These are phyloP conservation scores for Musa itinerans DNA, from an alignment of 176 grass and related monocot species.

Conservation along the genomic window DNA sequence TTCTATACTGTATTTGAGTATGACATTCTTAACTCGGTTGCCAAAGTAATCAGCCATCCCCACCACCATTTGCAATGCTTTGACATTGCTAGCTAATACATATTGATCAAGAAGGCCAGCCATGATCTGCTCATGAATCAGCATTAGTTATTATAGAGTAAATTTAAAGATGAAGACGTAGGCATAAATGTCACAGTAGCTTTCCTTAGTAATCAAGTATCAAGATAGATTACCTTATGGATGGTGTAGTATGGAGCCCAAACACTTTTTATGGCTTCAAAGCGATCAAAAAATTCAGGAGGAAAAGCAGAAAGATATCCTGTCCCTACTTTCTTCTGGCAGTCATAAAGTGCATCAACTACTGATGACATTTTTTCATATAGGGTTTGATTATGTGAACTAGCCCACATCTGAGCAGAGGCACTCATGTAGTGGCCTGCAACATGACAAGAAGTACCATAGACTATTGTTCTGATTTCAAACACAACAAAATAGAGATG, in stretches of 20 bases:
- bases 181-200: not conserved
- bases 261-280: slow-evolving; percentile 66
- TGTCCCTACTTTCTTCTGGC: slow-evolving; percentile 55
- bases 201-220: not conserved
- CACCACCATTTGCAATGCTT: slow-evolving; percentile 53
- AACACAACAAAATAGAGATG: not conserved
- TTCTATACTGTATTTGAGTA: slow-evolving; percentile 69
- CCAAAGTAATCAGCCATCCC: slow-evolving; percentile 85
- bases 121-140: slow-evolving; percentile 59
- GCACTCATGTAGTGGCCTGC: slow-evolving; percentile 94
- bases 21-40: slow-evolving; percentile 52
- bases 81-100: slow-evolving; percentile 43
- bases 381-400: slow-evolving; percentile 64
- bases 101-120: slow-evolving; percentile 83
- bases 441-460: not conserved
- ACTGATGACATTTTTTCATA: slow-evolving; percentile 54
- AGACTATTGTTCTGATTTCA: not conserved
- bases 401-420: slow-evolving; percentile 78
- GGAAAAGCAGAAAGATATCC: slow-evolving; percentile 98
- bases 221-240: slow-evolving; percentile 45
- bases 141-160: not conserved
- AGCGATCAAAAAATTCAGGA: slow-evolving; percentile 85
- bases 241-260: slow-evolving; percentile 98
- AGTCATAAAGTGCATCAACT: slow-evolving; percentile 52
- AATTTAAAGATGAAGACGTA: not conserved